A percentile compares a stretch with the other conserved stretches of the same genome.
phyloP scores from a whole-genome alignment of 371 early-diverging fungal genomes.

The Chytridiales sp. region DNA sequence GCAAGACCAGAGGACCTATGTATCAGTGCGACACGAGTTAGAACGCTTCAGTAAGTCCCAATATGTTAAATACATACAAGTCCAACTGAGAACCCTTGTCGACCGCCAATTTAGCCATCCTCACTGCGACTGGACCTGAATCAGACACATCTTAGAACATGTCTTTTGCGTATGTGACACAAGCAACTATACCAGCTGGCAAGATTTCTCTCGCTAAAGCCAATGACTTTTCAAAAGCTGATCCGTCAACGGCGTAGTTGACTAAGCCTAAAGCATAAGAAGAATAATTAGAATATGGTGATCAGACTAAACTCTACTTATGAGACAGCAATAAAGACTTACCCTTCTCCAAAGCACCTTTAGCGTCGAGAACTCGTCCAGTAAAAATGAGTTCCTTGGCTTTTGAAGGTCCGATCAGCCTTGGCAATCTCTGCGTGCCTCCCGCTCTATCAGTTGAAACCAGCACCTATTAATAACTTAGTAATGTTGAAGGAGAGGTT shows the following conservation, averaged over 20 bases:
- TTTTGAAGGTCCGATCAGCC: conserved; percentile 81
- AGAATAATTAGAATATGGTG: not conserved
- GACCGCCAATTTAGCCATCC: conserved; percentile 86
- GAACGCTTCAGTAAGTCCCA: not conserved
- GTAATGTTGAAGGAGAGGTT: not conserved
- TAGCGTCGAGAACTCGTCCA: conserved; percentile 64
- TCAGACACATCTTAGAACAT: not conserved
- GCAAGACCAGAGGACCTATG: conserved; percentile 79
- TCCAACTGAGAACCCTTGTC: conserved; percentile 80
- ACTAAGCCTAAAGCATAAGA: conserved; percentile 63
- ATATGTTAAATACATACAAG: conserved; percentile 59
- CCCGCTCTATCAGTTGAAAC: conserved; percentile 71
- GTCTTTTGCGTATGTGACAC: too few relatives aligned
- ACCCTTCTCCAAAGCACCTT: conserved; percentile 13
- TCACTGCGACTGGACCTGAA: conserved; percentile 81
- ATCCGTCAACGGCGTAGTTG: conserved; percentile 71
- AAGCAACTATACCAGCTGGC: conserved; percentile 55
- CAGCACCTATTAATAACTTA: not conserved
- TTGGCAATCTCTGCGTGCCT: conserved; percentile 90
- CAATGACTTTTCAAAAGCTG: conserved; percentile 72
- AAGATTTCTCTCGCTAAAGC: conserved; percentile 79
- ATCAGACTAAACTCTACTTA: not conserved
- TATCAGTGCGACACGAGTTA: not conserved
- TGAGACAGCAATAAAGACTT: not conserved
- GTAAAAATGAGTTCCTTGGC: conserved; percentile 95